Evolutionary conservation across 345 rosid genomes (phyloP), one percentile per base, ranked within the genome.

Genomic region (Psidium guajava): DNA sequence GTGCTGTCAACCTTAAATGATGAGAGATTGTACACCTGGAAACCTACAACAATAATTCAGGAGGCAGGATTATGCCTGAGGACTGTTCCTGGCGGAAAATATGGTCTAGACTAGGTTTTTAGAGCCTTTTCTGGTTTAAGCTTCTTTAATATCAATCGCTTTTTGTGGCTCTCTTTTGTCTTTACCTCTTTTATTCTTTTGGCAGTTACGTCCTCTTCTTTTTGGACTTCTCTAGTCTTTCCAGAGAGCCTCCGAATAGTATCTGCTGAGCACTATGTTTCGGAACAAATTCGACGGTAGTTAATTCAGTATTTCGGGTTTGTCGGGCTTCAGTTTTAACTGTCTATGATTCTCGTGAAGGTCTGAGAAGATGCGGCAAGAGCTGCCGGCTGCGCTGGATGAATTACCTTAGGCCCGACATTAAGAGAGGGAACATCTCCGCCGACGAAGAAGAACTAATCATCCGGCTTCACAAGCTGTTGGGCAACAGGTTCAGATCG

Each of bases 381-480:
- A 85, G 86, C 83, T 85, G 86, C 83, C 22, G 86, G 86, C 73
- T 85, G 10, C 54, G 86, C 28, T 85, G 86, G 86, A 82, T 85
- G 83, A 85, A 85, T 75, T 85, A 85, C 56, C 83, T 85, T 12
- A 44, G 86, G 56, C 86, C 86, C 20, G 42, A 85, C 55, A 81
- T 81, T 50, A 85, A 85, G 77, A 51, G 83, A 32, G 86, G 86
- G 14, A 59, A 85, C 25, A 77, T 86, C 84, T 86, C 82, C 0
- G 13, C 21, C 4, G 91, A 88, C 42, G 92, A 90, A 85, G 91
- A 91, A 44, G 88, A 88, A 57, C 88, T 90, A 25, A 89, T 88
- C 85, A 85, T 88, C 75, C 86, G 92, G n/a, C 88, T 90, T 5
- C 92, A 90, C 82, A 90, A 83, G 61, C 89, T 90, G 52, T 61